Conservation (phyloP, 306 rosid genomes). For the Gillenia trifoliata region DNA sequence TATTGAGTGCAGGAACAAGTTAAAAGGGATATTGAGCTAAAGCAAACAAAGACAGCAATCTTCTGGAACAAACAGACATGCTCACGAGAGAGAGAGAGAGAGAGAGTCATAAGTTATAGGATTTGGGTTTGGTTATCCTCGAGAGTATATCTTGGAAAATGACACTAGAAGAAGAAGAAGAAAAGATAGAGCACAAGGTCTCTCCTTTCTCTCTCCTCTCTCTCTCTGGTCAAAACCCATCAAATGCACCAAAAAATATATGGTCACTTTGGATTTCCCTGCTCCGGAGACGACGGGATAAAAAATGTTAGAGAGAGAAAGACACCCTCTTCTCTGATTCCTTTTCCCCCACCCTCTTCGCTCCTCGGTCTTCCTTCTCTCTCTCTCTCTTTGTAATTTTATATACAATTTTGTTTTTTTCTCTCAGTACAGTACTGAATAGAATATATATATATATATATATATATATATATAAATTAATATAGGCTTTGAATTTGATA, state of each 20-base stretch:
- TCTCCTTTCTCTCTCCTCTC: conserved; percentile 21
- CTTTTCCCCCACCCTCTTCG: conserved; percentile 63
- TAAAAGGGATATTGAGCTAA: conserved; percentile 1
- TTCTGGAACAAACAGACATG: conserved; percentile 42
- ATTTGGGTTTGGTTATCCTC: conserved; percentile 43
- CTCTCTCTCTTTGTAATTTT: conserved; percentile 10
- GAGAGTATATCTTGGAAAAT: conserved; percentile 79
- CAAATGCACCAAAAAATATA: conserved; percentile 24
- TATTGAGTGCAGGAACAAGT: background rate
- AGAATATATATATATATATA: background rate
- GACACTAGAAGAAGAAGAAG: conserved; percentile 56
- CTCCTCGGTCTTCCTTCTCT: conserved; percentile 19
- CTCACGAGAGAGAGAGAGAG: conserved; percentile 21
- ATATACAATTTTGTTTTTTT: background rate
- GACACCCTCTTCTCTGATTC: conserved; percentile 54
- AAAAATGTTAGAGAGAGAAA: conserved; percentile 53
- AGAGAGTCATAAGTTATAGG: conserved; percentile 36
- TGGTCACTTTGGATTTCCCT: conserved; percentile 42
- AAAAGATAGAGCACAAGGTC: conserved; percentile 27
- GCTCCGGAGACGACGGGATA: conserved; percentile 61
- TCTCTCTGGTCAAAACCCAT: conserved; percentile 39
- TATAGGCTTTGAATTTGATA: background rate
- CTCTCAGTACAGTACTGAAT: background rate
- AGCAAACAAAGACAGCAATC: conserved; percentile 16
- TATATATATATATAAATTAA: background rate